Percentiles rank a stretch among this genome's conserved stretches.
Evolutionary conservation across 352 stramenopile species (phyloP).

Genomic region (Globisporangium splendens): DNA sequence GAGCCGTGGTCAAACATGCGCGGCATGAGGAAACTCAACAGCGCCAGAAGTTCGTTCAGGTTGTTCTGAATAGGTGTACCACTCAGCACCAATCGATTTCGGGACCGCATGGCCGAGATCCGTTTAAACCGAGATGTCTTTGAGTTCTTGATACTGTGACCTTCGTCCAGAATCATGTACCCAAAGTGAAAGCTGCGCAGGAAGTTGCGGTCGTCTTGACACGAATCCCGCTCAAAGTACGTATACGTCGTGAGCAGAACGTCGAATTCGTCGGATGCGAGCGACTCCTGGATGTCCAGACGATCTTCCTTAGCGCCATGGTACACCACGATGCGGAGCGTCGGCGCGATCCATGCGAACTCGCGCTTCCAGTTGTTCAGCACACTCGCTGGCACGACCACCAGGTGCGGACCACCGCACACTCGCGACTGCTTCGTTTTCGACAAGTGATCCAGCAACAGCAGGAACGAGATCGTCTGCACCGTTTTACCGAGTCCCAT

Average conservation of each 20-base stretch:
- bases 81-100: slow-evolving; percentile 76
- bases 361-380: slow-evolving; percentile 93
- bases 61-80: slow-evolving; percentile 91
- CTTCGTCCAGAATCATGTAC: slow-evolving; percentile 94
- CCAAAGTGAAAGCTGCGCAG: slow-evolving; percentile 76
- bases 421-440: slow-evolving; percentile 24
- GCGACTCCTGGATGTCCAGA: slow-evolving; percentile 46
- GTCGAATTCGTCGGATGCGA: slow-evolving; percentile 61
- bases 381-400: slow-evolving; percentile 92
- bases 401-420: slow-evolving; percentile 73
- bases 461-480: slow-evolving; percentile 79
- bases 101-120: slow-evolving; percentile 72
- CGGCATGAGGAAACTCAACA: slow-evolving; percentile 92
- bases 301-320: slow-evolving; percentile 69
- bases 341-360: slow-evolving; percentile 90
- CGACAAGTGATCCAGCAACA: slow-evolving; percentile 51
- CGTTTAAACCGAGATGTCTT: slow-evolving; percentile 87
- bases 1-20: slow-evolving; percentile 86
- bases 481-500: slow-evolving; percentile 95
- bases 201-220: slow-evolving; percentile 79
- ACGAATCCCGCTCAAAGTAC: slow-evolving; percentile 88
- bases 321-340: slow-evolving; percentile 85
- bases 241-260: slow-evolving; percentile 90
- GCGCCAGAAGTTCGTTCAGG: slow-evolving; percentile 81
- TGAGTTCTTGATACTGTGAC: slow-evolving; percentile 92